A percentile compares a stretch with the other conserved stretches of the same genome.
phyloP scores from a whole-genome alignment of 345 rosid genomes.

The Syzygium oleosum region DNA sequence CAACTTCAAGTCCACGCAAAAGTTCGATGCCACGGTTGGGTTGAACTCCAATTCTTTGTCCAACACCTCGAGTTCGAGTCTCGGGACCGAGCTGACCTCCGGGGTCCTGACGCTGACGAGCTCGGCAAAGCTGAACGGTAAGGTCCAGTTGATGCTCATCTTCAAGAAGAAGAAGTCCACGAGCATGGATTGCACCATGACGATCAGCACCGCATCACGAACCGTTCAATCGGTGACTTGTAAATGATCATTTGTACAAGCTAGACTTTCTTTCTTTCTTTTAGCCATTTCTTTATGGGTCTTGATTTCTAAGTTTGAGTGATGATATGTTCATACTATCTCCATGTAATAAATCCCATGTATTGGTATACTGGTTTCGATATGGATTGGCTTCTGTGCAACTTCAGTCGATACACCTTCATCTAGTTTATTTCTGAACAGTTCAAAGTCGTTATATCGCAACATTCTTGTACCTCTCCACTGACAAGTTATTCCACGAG shows the following conservation, averaged over 20 bases:
- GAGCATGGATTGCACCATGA: constrained; percentile 11
- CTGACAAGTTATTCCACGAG: background rate
- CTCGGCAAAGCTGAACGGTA: constrained; percentile 6
- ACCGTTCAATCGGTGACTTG: constrained; percentile 1
- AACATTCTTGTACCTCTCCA: background rate
- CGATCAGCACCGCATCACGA: background rate
- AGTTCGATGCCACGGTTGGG: background rate
- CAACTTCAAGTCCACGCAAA: constrained; percentile 11
- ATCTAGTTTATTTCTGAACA: background rate
- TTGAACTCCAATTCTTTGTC: background rate
- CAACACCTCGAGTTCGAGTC: background rate
- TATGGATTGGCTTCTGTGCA: background rate
- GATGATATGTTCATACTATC: background rate
- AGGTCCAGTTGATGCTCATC: constrained; percentile 8
- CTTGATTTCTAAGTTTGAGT: background rate
- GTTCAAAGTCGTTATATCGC: background rate
- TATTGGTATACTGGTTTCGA: background rate
- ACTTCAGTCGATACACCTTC: background rate
- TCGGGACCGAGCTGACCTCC: background rate
- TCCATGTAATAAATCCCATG: background rate
- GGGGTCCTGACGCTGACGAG: constrained; percentile 4
- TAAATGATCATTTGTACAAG: background rate
- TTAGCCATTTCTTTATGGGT: background rate
- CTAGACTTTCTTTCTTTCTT: background rate
- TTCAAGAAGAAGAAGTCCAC: constrained; percentile 16